Evolutionary conservation across 805 yeast species (phyloP).

Genomic region (Spathaspora boniae): DNA sequence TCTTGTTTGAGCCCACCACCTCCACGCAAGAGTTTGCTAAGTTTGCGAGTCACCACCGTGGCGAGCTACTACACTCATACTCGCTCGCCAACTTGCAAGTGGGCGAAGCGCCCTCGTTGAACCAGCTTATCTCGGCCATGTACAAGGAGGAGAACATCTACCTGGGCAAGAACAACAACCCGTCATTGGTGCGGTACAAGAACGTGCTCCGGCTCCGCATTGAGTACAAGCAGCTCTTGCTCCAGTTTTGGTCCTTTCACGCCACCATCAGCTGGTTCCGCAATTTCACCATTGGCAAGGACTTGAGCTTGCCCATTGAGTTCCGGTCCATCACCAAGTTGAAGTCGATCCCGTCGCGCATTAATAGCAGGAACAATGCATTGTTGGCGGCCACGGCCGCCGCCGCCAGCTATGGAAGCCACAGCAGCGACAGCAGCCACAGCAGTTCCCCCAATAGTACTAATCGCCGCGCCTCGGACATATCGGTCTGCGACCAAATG

Average conservation of each 20-base stretch:
- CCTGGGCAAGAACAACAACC: conserved; percentile 10
- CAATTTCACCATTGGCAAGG: conserved; percentile 30
- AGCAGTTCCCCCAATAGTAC: too few relatives aligned
- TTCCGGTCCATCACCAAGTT: conserved; percentile 20
- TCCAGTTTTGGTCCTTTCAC: conserved; percentile 41
- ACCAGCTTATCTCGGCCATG: conserved; percentile 19
- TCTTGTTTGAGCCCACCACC: conserved; percentile 38
- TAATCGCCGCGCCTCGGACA: too few relatives aligned
- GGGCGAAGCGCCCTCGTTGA: conserved; percentile 36
- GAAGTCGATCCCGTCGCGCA: conserved; percentile 23
- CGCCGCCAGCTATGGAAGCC: conserved; percentile 10
- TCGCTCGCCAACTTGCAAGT: conserved; percentile 28
- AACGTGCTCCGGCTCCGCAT: conserved; percentile 35
- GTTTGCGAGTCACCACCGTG: conserved; percentile 16
- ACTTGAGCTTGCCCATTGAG: conserved; percentile 31
- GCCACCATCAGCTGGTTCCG: conserved; percentile 39
- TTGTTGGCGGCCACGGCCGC: conserved; percentile 22
- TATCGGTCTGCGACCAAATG: too few relatives aligned
- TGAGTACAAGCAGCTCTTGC: conserved; percentile 35
- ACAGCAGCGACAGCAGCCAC: too few relatives aligned
- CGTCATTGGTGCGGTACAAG: conserved; percentile 23
- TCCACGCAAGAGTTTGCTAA: conserved; percentile 16
- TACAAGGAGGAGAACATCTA: conserved; percentile 19
- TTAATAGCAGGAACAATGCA: conserved; percentile 19
- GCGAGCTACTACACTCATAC: conserved; percentile 21